Conservation (phyloP, 2,329 filamentous ascomycete genomes). For the Cladobotryum protrusum region DNA sequence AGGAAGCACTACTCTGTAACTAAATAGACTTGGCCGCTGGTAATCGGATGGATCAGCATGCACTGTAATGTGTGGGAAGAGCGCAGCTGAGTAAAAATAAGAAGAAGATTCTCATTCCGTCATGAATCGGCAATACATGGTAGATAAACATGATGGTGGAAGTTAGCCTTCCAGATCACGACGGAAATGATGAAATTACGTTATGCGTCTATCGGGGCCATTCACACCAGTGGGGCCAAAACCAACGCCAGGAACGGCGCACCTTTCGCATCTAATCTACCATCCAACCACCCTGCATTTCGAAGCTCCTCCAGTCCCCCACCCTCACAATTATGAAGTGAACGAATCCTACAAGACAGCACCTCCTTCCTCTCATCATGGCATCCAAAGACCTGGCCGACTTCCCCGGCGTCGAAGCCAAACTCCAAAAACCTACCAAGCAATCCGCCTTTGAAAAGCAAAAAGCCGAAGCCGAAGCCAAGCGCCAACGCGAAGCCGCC, state of each 20-base stretch:
- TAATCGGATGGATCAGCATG: not conserved
- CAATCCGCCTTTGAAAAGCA: slow-evolving; percentile 85
- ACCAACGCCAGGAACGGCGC: too few relatives aligned
- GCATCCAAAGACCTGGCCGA: slow-evolving; percentile 42
- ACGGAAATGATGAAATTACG: not conserved
- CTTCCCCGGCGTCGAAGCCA: slow-evolving; percentile 69
- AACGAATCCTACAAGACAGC: not conserved
- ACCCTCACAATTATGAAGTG: slow-evolving; percentile 1
- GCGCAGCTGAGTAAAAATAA: not conserved
- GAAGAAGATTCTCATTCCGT: not conserved
- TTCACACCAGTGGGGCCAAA: not conserved
- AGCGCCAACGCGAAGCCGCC: slow-evolving; percentile 73
- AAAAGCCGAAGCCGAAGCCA: slow-evolving; percentile 83
- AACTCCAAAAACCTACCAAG: slow-evolving; percentile 73
- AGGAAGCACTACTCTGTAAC: slow-evolving; percentile 38
- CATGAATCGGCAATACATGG: not conserved
- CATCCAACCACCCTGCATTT: not conserved
- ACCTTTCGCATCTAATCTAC: too few relatives aligned
- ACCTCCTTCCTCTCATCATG: slow-evolving; percentile 33
- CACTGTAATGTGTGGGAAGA: not conserved
- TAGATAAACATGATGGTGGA: too few relatives aligned
- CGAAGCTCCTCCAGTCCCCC: not conserved
- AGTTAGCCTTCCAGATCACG: not conserved
- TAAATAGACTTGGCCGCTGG: slow-evolving; percentile 3
- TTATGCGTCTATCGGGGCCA: slow-evolving; percentile 16